Conservation (phyloP, 2,329 filamentous ascomycete species). For the Neonectria ditissima region DNA sequence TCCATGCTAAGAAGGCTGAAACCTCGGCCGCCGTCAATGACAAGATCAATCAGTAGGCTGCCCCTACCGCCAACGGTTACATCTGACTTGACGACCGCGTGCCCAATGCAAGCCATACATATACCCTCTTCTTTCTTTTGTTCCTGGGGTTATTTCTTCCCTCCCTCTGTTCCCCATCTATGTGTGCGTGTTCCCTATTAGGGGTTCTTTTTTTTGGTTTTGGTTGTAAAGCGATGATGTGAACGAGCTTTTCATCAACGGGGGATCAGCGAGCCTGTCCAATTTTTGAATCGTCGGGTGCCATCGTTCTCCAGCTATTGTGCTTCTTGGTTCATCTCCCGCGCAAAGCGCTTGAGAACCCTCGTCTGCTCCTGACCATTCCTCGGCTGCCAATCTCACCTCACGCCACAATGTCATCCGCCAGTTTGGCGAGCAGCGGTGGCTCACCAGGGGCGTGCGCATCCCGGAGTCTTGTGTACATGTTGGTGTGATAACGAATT, state of each 20-base stretch:
- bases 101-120: constrained; percentile 30
- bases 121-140: constrained; percentile 41
- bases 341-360: constrained; percentile 17
- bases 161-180: neutral
- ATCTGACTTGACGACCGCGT: constrained; percentile 26
- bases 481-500: constrained; percentile 10
- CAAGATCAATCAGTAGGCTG: constrained; percentile 58
- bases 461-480: constrained; percentile 7
- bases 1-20: constrained; percentile 73
- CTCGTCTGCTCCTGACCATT: constrained; percentile 16
- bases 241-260: neutral
- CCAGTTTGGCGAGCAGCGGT: neutral
- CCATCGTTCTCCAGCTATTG: constrained; percentile 6
- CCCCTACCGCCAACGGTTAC: constrained; percentile 7
- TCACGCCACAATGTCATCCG: constrained; percentile 2
- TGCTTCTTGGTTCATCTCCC: constrained; percentile 13
- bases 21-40: constrained; percentile 67
- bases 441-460: neutral
- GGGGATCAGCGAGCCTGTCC: constrained; percentile 10
- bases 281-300: constrained; percentile 13
- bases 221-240: neutral
- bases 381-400: constrained; percentile 17
- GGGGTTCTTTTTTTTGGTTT: constrained; percentile 3
- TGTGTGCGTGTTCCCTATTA: neutral
- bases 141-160: constrained; percentile 7